phyloP scores from a whole-genome alignment of 202 grass and related monocot species.

The Bolboschoenoplectus hybrid region DNA sequence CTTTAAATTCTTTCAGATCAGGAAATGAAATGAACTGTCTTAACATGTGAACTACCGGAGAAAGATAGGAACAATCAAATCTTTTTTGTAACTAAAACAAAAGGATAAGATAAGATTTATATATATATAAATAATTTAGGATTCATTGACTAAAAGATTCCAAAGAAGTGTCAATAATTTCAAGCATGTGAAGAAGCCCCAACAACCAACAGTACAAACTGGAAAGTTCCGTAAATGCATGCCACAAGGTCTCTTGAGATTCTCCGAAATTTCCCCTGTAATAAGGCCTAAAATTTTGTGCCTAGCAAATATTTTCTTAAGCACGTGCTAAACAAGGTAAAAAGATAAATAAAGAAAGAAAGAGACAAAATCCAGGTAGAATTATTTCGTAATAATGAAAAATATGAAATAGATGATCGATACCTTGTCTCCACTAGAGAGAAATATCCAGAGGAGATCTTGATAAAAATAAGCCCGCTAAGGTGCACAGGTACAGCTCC shows the following conservation, averaged over 20 bases:
- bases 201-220: conserved; percentile 39
- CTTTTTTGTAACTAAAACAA: background rate
- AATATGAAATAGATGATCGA: background rate
- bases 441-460: conserved; percentile 1
- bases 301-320: background rate
- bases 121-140: background rate
- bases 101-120: background rate
- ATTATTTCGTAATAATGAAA: background rate
- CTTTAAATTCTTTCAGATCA: conserved; percentile 3
- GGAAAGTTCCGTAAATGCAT: conserved; percentile 29
- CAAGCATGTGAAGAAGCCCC: conserved; percentile 30
- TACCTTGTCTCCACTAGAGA: background rate
- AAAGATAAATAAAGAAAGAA: background rate
- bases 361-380: background rate
- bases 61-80: background rate
- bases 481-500: background rate
- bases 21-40: conserved; percentile 25
- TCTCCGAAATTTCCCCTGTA: conserved; percentile 1
- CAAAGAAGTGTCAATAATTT: conserved; percentile 33
- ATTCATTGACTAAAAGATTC: conserved; percentile 31
- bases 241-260: background rate
- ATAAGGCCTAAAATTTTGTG: background rate
- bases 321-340: background rate
- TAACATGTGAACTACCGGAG: conserved; percentile 7
- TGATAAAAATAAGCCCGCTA: background rate